A percentile compares a stretch with the other conserved stretches of the same genome.
Evolutionary conservation across 1,139 yeast genomes (phyloP).

Genomic region (Geotrichum phurueaensis): DNA sequence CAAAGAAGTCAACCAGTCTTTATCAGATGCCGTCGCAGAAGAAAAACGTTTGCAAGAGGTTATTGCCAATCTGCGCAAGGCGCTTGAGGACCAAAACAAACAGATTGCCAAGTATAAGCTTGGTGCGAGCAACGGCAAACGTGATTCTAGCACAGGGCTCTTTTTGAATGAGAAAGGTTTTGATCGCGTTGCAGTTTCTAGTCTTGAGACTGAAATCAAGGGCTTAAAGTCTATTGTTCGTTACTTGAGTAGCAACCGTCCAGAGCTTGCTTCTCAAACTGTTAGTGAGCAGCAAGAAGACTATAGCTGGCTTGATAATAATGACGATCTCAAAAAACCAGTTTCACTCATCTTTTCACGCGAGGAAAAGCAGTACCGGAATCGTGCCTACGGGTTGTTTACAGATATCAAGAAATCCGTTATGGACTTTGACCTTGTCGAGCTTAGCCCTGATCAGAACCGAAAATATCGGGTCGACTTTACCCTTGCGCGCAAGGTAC

Average conservation of each 20-base stretch:
- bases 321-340: background rate
- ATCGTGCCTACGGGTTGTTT: constrained; percentile 14
- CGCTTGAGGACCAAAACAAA: constrained; percentile 35
- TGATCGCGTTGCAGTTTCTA: constrained; percentile 18
- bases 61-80: constrained; percentile 23
- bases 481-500: background rate
- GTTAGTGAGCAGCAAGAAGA: background rate
- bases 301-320: constrained; percentile 7
- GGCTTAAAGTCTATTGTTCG: constrained; percentile 20
- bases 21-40: constrained; percentile 28
- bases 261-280: background rate
- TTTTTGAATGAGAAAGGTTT: constrained; percentile 7
- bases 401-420: constrained; percentile 20
- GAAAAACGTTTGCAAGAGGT: constrained; percentile 26
- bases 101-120: constrained; percentile 20
- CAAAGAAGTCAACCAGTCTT: constrained; percentile 27
- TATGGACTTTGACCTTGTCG: constrained; percentile 17
- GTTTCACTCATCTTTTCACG: constrained; percentile 5
- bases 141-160: background rate
- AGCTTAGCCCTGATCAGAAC: constrained; percentile 5
- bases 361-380: constrained; percentile 8
- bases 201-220: constrained; percentile 22
- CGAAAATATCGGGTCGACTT: background rate
- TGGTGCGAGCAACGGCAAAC: constrained; percentile 2
- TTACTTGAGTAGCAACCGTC: constrained; percentile 15